Base-by-base conservation (phyloP, 768 basidiomycete genomes). In the Boletellus ananas region DNA sequence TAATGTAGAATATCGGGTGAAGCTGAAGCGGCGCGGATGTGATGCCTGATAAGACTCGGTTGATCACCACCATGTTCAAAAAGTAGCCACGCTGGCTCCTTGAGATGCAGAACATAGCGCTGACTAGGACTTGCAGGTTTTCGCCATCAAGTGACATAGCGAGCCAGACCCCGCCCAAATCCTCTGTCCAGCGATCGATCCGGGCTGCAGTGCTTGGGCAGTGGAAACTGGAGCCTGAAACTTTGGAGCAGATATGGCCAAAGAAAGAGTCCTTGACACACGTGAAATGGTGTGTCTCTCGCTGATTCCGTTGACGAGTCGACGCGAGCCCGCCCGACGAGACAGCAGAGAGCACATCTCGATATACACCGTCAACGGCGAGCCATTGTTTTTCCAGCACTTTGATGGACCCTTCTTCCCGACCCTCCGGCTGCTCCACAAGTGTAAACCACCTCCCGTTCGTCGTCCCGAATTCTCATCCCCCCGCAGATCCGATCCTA, bases 201-300 rank as follows among this genome's bases (percentile, higher is more conserved):
- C 85, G 96, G 49, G 72, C 84, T 20, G 77, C 75, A 39, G 73
- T 96, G 29, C 75, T 96, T 43, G 79, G 85, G 17, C 93, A 95
- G 67, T 87, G 91, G 79, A 88, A 83, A 60, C 79, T 90, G 44
- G 81, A 84, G 54, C 77, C 81, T 36, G 90, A 90, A 55, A 82
- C 85, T 3, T 73, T 98, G 27, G 96, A 99, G 64, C 80, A 80
- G 59, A 80, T 99, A 45, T 99, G 96, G 96, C 92, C 94, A 3
- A 99, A 98, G 88, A 99, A 98, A 77, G 95, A 97, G 75, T 79
- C 85, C 3, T 75, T 97, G 41, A 85, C 88, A 5, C 86, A 89
- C 61, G 90, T 94, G 53, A 98, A 98, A 76, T 98, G 96, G 95
- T 64, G 21, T 58, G 31, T 45, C 53, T 35, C 42, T 44, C 39